Evolutionary conservation across 768 basidiomycete species (phyloP), one percentile per base, ranked within the genome.

Genomic region (Xanthoconium stramineum): DNA sequence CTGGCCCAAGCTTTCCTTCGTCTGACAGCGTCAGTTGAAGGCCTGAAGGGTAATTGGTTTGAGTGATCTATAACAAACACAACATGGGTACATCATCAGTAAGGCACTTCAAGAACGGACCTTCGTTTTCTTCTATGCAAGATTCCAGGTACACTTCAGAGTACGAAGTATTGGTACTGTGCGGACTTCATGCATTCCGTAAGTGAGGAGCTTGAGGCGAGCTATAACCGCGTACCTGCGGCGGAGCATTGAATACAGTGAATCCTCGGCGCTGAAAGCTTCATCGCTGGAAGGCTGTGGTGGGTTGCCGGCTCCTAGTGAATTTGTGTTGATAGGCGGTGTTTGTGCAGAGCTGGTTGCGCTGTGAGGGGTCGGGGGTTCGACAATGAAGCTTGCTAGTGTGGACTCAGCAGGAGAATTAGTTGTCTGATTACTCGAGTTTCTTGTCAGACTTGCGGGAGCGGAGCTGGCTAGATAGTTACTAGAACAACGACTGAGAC

Each of bases 81-180:
- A 15, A 17, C 0, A n/a, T 57, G 17, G 3, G 46, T 46, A 2
- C 6, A 38, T 52, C 38, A 11, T 45, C 11, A n/a, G 20, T 32
- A 15, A 24, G 29, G 9, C 20, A 32, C 45, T 9, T 11, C 1
- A 14, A 15, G 35, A 33, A 47, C 58, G 29, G 1, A 65, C 58
- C 57, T 53, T 62, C 60, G 6, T 24, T 33, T 42, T 52, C 57
- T 9, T 47, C 61, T 7, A 36, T 43, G 29, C 38, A 49, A 17
- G 53, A 19, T n/a, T 53, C 40, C 15, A 54, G 50, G 33, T 52
- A 40, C 33, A 39, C 37, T 13, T 56, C 58, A 17, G 66, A 57
- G n/a, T 30, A 29, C 4, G 61, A 57, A 46, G 61, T 60, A 8
- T n/a, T 8, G 29, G 57, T 63, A 36, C 58, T 65, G 17, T 28